Evolutionary conservation across 805 yeast species (phyloP).

Genomic region (Candida broadrunensis): DNA sequence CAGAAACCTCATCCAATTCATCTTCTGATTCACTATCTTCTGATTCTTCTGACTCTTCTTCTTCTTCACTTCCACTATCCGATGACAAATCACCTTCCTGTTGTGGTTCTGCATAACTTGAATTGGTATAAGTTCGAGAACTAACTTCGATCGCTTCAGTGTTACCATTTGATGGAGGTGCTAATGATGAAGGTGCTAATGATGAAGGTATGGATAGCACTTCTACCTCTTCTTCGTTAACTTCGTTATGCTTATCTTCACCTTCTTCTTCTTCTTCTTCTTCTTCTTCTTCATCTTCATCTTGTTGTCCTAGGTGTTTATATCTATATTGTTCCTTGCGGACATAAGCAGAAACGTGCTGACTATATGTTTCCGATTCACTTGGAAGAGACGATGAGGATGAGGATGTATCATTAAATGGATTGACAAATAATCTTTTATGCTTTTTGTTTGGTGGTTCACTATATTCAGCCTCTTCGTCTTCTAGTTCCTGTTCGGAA

Average conservation of each 20-base stretch:
- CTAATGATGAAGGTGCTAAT: constrained; percentile 5
- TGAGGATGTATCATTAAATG: constrained; percentile 6
- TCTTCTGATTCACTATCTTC: constrained; percentile 1
- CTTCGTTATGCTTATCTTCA: background rate
- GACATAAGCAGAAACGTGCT: background rate
- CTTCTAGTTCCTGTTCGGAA: constrained; percentile 8
- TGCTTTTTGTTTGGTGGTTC: constrained; percentile 5
- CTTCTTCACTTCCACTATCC: background rate
- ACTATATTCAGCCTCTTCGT: constrained; percentile 2
- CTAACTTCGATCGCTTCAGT: no score
- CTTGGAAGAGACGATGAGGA: background rate
- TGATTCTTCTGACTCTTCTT: background rate
- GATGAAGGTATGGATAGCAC: background rate
- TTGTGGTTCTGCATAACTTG: background rate
- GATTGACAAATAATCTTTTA: constrained; percentile 2
- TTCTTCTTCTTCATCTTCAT: constrained; percentile 1
- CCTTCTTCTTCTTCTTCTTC: background rate
- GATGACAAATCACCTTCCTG: constrained; percentile 1
- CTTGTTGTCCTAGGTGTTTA: constrained; percentile 2
- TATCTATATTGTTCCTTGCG: background rate
- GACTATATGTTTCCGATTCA: background rate
- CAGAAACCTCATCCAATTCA: constrained; percentile 8
- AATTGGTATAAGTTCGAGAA: background rate
- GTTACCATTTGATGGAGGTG: background rate
- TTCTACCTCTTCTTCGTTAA: background rate